These are phyloP conservation scores for Magnusiomyces magnusii DNA, from an alignment of 1,139 yeast genomes.

Conservation along the genomic window DNA sequence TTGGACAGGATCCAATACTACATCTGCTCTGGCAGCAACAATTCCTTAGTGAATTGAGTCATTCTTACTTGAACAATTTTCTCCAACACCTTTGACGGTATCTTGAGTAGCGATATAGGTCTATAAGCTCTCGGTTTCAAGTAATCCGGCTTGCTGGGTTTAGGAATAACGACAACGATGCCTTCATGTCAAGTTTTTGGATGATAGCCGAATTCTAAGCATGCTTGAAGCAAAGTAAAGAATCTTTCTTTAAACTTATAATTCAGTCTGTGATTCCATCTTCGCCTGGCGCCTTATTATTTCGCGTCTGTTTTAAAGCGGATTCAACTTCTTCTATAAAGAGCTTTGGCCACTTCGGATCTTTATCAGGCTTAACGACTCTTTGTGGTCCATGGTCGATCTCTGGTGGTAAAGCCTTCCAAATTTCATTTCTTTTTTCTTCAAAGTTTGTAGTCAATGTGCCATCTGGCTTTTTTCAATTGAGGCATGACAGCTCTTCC, in stretches of 20 bases:
- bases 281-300: no score
- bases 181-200: neutral
- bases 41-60: neutral
- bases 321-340: no score
- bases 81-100: neutral
- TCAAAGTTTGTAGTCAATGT: no score
- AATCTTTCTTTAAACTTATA: neutral
- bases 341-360: no score
- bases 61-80: neutral
- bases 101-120: neutral
- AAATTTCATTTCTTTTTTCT: no score
- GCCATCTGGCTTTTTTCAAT: no score
- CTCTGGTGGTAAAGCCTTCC: no score
- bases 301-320: no score
- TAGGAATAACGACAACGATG: constrained; percentile 8
- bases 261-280: no score
- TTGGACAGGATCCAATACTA: constrained; percentile 1
- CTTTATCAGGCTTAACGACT: no score
- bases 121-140: constrained; percentile 7
- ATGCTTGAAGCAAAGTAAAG: neutral
- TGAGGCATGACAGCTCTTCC: no score
- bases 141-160: constrained; percentile 8
- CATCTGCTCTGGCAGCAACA: neutral
- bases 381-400: no score
- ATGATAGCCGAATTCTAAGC: constrained; percentile 4